These are phyloP conservation scores for Aureobasidium sp. DNA, from an alignment of 2,329 filamentous ascomycete species.

Conservation along the genomic window DNA sequence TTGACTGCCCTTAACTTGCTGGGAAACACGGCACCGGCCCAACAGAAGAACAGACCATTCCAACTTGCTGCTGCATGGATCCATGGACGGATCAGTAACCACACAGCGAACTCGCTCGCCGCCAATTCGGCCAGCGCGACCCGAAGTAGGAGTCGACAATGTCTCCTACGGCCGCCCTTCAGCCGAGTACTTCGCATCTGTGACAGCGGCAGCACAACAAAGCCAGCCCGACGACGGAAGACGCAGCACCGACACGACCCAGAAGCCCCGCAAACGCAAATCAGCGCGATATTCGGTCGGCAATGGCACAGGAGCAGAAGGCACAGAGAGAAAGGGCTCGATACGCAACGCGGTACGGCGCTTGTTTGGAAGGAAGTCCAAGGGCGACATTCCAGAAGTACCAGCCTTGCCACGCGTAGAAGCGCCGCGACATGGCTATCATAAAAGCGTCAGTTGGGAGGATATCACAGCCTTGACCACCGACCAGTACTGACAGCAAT, in stretches of 20 bases:
- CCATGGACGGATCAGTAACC: slow-evolving; percentile 11
- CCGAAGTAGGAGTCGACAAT: not conserved
- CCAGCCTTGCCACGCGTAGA: slow-evolving; percentile 10
- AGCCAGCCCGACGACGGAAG: not conserved
- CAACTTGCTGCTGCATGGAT: slow-evolving; percentile 4
- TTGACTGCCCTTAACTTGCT: not conserved
- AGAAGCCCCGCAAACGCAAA: slow-evolving; percentile 1
- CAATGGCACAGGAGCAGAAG: not conserved
- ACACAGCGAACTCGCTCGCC: slow-evolving; percentile 6
- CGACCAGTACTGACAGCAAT: not conserved
- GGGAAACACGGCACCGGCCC: not conserved
- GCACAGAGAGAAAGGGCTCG: slow-evolving; percentile 25
- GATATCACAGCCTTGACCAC: not conserved
- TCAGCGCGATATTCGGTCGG: slow-evolving; percentile 7
- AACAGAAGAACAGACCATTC: not conserved
- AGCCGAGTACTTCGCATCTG: not conserved
- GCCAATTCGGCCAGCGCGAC: slow-evolving; percentile 9
- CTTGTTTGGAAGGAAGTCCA: slow-evolving; percentile 31
- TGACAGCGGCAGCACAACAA: not conserved
- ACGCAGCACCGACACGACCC: slow-evolving; percentile 3
- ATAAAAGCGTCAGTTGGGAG: slow-evolving; percentile 23
- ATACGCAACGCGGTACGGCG: slow-evolving; percentile 31
- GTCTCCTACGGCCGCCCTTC: slow-evolving; percentile 2
- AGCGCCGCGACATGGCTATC: slow-evolving; percentile 27
- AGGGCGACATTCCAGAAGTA: slow-evolving; percentile 19